A percentile compares a stretch with the other conserved stretches of the same genome.
These are phyloP conservation scores for Akanthomyces muscarius DNA, from an alignment of 2,329 filamentous ascomycete genomes.

Conservation along the genomic window DNA sequence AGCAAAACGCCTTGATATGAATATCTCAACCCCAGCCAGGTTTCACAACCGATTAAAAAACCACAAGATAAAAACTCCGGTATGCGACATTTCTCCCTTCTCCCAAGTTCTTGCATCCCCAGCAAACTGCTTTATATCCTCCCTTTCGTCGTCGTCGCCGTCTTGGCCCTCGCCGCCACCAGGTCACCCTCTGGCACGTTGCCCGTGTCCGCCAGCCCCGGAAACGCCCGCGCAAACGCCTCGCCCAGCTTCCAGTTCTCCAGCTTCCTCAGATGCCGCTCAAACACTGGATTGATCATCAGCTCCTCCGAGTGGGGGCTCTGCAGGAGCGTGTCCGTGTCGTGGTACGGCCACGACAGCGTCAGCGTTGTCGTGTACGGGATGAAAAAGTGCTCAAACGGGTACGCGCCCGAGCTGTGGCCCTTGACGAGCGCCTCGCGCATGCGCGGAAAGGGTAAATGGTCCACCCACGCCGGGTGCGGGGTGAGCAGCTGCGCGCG, in stretches of 20 bases:
- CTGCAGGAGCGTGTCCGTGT: conserved; percentile 63
- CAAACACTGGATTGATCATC: conserved; percentile 82
- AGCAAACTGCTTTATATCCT: background rate
- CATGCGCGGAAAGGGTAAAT: conserved; percentile 75
- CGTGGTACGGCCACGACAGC: conserved; percentile 81
- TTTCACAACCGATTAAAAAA: too few relatives aligned
- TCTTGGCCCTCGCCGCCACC: background rate
- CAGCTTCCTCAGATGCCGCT: conserved; percentile 68
- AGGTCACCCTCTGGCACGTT: conserved; percentile 21
- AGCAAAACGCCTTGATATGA: too few relatives aligned
- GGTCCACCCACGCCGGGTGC: conserved; percentile 80
- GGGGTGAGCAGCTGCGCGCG: conserved; percentile 60
- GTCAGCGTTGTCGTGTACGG: conserved; percentile 72
- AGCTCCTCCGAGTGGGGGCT: conserved; percentile 59
- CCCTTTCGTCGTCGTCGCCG: background rate
- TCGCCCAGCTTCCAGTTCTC: conserved; percentile 80
- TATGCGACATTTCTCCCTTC: background rate
- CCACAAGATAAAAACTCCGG: background rate
- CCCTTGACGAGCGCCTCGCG: conserved; percentile 60
- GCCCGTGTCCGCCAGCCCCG: conserved; percentile 36
- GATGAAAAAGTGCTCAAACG: conserved; percentile 79
- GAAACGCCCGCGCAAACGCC: conserved; percentile 63
- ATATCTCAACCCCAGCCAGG: too few relatives aligned
- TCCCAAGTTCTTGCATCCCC: background rate
- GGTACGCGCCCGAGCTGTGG: conserved; percentile 44